These are phyloP conservation scores for Globisporangium spiculum DNA, from an alignment of 352 stramenopile species.

Conservation along the genomic window DNA sequence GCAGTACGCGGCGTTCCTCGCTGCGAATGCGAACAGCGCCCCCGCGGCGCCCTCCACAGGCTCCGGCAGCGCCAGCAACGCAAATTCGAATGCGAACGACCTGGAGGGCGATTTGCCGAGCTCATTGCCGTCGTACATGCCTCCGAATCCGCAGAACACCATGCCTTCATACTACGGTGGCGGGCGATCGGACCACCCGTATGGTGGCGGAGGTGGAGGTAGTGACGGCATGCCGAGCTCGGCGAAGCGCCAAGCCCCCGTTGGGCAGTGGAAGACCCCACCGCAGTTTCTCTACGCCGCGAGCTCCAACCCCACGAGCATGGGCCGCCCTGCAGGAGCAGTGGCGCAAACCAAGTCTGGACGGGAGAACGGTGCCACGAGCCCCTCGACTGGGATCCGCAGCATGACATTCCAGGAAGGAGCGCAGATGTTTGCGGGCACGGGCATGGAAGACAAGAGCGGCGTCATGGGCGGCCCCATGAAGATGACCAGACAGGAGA, in stretches of 20 bases:
- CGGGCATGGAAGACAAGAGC: constrained; percentile 20
- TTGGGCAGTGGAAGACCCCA: constrained; percentile 62
- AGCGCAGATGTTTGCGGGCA: constrained; percentile 17
- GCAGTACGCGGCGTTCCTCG: constrained; percentile 18
- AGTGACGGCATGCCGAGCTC: constrained; percentile 19
- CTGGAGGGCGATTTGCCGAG: constrained; percentile 61
- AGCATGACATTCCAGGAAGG: constrained; percentile 64
- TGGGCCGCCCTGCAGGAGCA: neutral
- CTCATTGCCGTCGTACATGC: constrained; percentile 77
- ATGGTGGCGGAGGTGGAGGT: neutral
- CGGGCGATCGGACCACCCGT: neutral
- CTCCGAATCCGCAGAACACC: constrained; percentile 16
- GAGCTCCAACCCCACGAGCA: constrained; percentile 2
- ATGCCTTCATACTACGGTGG: constrained; percentile 37
- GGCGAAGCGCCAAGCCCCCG: constrained; percentile 43
- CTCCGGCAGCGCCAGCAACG: neutral
- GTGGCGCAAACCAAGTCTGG: neutral
- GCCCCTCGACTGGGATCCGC: constrained; percentile 55
- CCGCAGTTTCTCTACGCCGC: constrained; percentile 50
- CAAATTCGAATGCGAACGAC: constrained; percentile 15
- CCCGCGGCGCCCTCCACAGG: neutral
- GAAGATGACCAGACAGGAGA: constrained; percentile 37
- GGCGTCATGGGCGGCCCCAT: constrained; percentile 32
- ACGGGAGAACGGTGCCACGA: constrained; percentile 24
- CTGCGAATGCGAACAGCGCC: constrained; percentile 5